These are phyloP conservation scores for Paraurostyla sp. DNA, from an alignment of 73 alveolate species.

Conservation along the genomic window DNA sequence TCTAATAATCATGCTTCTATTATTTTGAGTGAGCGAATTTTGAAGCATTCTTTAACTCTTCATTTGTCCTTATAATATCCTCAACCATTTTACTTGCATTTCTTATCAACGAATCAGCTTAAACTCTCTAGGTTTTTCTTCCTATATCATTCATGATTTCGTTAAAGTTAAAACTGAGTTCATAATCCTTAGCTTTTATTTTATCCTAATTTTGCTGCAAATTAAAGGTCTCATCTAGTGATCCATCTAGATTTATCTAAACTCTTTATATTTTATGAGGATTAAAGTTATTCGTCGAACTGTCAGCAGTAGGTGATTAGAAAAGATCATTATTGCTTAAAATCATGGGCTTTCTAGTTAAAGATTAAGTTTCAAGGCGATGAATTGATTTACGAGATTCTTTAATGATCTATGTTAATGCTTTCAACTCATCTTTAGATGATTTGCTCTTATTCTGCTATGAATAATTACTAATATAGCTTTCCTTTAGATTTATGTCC, in stretches of 20 bases:
- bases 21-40: background rate
- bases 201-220: background rate
- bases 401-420: background rate
- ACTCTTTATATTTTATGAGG: too few species aligned
- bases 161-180: background rate
- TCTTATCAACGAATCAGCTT: slow-evolving; percentile 28
- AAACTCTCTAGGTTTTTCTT: background rate
- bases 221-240: background rate
- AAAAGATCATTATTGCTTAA: background rate
- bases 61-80: background rate
- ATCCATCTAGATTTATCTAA: too few species aligned
- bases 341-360: background rate
- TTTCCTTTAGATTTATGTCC: background rate
- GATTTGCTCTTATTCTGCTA: background rate
- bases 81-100: background rate
- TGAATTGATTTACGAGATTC: slow-evolving; percentile 27
- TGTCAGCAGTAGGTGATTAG: background rate
- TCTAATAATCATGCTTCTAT: background rate
- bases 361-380: background rate
- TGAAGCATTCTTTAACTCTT: background rate
- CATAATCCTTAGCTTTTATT: background rate
- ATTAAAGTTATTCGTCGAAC: too few species aligned
- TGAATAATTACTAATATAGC: background rate
- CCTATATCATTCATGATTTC: slow-evolving; percentile 5
- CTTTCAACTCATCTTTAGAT: background rate